Evolutionary conservation across 768 basidiomycete species (phyloP).

Genomic region (Melanogaster broomeanus): DNA sequence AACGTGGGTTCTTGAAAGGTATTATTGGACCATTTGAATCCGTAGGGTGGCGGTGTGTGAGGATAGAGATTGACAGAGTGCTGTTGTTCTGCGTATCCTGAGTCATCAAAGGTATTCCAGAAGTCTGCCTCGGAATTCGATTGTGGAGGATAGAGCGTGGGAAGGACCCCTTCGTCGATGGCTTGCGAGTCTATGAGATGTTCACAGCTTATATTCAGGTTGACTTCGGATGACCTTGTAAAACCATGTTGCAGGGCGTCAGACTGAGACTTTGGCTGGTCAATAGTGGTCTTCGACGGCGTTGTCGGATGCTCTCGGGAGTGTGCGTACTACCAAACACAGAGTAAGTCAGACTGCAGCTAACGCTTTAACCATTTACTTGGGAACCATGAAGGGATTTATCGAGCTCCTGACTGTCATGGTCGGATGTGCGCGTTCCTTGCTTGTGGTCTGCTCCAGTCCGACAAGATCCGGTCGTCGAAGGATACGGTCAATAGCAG

Average conservation of each 20-base stretch:
- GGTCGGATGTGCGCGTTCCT: neutral
- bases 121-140: neutral
- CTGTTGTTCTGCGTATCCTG: slow-evolving; percentile 3
- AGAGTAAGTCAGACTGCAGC: slow-evolving; percentile 1
- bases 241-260: neutral
- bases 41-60: neutral
- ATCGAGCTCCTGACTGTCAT: neutral
- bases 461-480: slow-evolving; percentile 25
- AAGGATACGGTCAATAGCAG: slow-evolving; percentile 32
- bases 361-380: slow-evolving; percentile 11
- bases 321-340: slow-evolving; percentile 6
- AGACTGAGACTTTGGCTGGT: neutral
- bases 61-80: neutral
- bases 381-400: neutral
- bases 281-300: neutral
- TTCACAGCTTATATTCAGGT: neutral
- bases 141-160: neutral
- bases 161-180: neutral
- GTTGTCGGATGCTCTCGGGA: neutral
- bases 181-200: neutral
- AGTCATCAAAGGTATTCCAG: slow-evolving; percentile 1
- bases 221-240: neutral
- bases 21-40: neutral
- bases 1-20: neutral
- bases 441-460: neutral